Conservation (phyloP, 306 rosid genomes). For the Begonia masoniana region DNA sequence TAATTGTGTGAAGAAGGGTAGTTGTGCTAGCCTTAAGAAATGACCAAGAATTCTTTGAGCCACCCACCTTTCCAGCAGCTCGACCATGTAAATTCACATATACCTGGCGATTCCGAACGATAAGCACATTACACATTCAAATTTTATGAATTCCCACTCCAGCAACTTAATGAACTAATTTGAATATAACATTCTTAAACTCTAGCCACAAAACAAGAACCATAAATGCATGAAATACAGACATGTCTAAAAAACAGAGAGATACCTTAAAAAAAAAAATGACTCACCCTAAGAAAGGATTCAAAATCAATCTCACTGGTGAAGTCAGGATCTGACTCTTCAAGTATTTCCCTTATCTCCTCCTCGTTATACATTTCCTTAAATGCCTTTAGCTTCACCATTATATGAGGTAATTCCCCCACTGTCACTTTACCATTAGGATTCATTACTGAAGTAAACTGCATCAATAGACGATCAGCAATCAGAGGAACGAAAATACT, state of each 20-base stretch:
- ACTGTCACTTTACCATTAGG: constrained; percentile 57
- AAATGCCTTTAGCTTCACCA: constrained; percentile 58
- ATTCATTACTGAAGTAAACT: constrained; percentile 52
- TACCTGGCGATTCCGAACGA: constrained; percentile 31
- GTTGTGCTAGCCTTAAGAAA: constrained; percentile 94
- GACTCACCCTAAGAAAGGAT: constrained; percentile 67
- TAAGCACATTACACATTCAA: background rate
- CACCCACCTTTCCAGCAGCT: constrained; percentile 59
- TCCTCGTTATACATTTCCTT: constrained; percentile 42
- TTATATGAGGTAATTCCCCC: constrained; percentile 55
- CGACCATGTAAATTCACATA: constrained; percentile 63
- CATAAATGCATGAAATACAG: background rate
- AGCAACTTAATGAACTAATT: background rate
- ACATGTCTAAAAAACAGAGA: background rate
- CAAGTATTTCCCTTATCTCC: constrained; percentile 52
- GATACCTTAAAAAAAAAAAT: background rate
- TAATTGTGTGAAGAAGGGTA: constrained; percentile 93
- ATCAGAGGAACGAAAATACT: background rate
- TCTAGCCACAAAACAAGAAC: constrained; percentile 4
- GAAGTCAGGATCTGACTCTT: constrained; percentile 44
- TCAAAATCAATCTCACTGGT: constrained; percentile 72
- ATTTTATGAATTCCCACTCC: no score
- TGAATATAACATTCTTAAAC: background rate
- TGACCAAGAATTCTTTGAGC: constrained; percentile 70
- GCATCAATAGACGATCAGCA: constrained; percentile 6